These are phyloP conservation scores for Dothideomycetes sp. DNA, from an alignment of 2,329 filamentous ascomycete genomes.

Conservation along the genomic window DNA sequence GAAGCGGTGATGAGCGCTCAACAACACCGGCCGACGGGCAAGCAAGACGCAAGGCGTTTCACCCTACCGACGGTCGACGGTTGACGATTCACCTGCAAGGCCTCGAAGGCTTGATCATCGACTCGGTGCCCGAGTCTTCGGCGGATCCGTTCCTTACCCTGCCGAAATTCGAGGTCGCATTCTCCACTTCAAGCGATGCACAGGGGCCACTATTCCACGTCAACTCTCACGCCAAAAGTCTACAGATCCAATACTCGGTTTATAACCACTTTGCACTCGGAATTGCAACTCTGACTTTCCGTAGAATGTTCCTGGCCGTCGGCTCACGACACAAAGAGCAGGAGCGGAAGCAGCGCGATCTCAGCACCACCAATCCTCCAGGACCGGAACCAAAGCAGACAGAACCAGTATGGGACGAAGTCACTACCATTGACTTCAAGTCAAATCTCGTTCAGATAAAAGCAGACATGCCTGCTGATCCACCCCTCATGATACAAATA, in stretches of 20 bases:
- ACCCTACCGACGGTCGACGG: slow-evolving; percentile 59
- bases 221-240: slow-evolving; percentile 66
- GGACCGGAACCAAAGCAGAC: not conserved
- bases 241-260: slow-evolving; percentile 81
- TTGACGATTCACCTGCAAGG: slow-evolving; percentile 71
- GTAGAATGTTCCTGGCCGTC: slow-evolving; percentile 5
- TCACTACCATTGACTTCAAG: slow-evolving; percentile 74
- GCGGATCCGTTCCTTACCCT: slow-evolving; percentile 75
- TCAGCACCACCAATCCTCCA: slow-evolving; percentile 3
- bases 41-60: slow-evolving; percentile 22
- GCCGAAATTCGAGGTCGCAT: slow-evolving; percentile 75
- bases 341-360: slow-evolving; percentile 7
- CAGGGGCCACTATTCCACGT: slow-evolving; percentile 83
- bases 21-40: slow-evolving; percentile 32
- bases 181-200: slow-evolving; percentile 74
- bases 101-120: slow-evolving; percentile 82
- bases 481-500: slow-evolving; percentile 82
- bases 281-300: slow-evolving; percentile 48
- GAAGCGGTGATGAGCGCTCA: slow-evolving; percentile 32
- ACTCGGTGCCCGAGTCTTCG: slow-evolving; percentile 75
- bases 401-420: slow-evolving; percentile 38
- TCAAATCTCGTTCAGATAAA: slow-evolving; percentile 77
- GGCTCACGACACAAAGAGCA: not conserved
- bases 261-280: slow-evolving; percentile 87
- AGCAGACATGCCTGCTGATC: slow-evolving; percentile 76